Percentiles rank a stretch among this genome's conserved stretches.
Evolutionary conservation across 176 grass and related monocot genomes (phyloP).

Genomic region (Musa itinerans): DNA sequence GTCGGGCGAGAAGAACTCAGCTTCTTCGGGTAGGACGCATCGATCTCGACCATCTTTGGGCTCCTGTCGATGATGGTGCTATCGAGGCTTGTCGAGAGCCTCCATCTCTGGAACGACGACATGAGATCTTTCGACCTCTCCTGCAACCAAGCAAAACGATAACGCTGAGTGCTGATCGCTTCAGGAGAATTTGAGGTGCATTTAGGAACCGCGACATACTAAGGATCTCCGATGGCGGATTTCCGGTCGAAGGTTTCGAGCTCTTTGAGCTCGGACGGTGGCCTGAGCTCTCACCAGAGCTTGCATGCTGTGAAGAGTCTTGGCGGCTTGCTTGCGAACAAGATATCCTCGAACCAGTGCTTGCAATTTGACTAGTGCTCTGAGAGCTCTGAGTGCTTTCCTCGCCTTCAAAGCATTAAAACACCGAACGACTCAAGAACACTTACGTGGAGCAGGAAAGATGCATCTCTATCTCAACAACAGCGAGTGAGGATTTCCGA

Average conservation of each 20-base stretch:
- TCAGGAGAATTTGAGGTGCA: background rate
- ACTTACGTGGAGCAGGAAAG: background rate
- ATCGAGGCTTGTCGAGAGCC: slow-evolving; percentile 62
- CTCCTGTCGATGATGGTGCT: slow-evolving; percentile 39
- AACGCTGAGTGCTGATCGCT: background rate
- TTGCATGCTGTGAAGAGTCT: slow-evolving; percentile 79
- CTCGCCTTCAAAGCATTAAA: slow-evolving; percentile 35
- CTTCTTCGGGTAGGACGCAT: slow-evolving; percentile 37
- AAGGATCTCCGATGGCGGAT: slow-evolving; percentile 50
- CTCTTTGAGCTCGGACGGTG: slow-evolving; percentile 49
- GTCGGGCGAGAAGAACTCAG: slow-evolving; percentile 54
- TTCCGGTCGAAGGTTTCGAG: slow-evolving; percentile 22
- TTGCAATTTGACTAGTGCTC: slow-evolving; percentile 88
- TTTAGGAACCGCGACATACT: slow-evolving; percentile 25
- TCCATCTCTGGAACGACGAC: slow-evolving; percentile 43
- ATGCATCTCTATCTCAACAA: background rate
- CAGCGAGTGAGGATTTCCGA: background rate
- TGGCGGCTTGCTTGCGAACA: slow-evolving; percentile 62
- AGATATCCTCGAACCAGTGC: slow-evolving; percentile 84
- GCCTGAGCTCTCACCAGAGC: slow-evolving; percentile 81
- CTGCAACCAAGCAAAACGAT: slow-evolving; percentile 15
- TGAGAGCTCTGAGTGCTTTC: slow-evolving; percentile 81
- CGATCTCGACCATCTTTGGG: slow-evolving; percentile 91
- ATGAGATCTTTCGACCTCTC: slow-evolving; percentile 66
- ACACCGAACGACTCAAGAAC: background rate